Evolutionary conservation across 192 early-diverging fungal genomes (phyloP).

Genomic region (Paraglomus brasilianum): DNA sequence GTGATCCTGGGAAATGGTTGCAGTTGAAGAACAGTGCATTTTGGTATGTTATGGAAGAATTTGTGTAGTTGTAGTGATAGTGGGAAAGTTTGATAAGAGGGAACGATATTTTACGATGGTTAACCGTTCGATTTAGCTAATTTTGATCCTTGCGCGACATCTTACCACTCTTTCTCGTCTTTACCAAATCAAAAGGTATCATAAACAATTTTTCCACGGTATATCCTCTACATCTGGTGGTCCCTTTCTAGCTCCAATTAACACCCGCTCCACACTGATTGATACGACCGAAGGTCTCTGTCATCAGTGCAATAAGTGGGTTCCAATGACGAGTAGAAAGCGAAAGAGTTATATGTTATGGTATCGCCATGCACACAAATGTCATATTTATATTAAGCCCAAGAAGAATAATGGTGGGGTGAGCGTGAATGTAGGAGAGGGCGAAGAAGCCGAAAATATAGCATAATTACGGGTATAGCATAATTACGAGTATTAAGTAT

Average conservation of each 20-base stretch:
- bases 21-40: slow-evolving; percentile 87
- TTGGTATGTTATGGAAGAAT: slow-evolving; percentile 51
- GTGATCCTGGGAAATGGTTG: slow-evolving; percentile 79
- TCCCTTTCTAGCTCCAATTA: slow-evolving; percentile 69
- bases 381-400: slow-evolving; percentile 76
- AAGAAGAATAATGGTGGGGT: slow-evolving; percentile 36
- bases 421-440: no score
- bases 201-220: slow-evolving; percentile 86
- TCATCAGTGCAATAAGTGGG: slow-evolving; percentile 82
- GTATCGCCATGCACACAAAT: slow-evolving; percentile 88
- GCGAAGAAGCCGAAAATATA: no score
- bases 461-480: no score
- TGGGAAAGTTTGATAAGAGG: not conserved
- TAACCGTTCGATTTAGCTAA: not conserved
- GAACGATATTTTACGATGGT: not conserved
- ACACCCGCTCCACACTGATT: slow-evolving; percentile 61
- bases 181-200: slow-evolving; percentile 52
- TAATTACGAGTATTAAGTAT: no score
- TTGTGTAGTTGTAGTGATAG: not conserved
- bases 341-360: slow-evolving; percentile 76
- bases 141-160: not conserved
- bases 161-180: not conserved
- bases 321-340: slow-evolving; percentile 74
- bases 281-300: slow-evolving; percentile 78
- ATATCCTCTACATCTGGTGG: slow-evolving; percentile 83